These are phyloP conservation scores for Macrophomina tecta DNA, from an alignment of 2,329 filamentous ascomycete species.

Conservation along the genomic window DNA sequence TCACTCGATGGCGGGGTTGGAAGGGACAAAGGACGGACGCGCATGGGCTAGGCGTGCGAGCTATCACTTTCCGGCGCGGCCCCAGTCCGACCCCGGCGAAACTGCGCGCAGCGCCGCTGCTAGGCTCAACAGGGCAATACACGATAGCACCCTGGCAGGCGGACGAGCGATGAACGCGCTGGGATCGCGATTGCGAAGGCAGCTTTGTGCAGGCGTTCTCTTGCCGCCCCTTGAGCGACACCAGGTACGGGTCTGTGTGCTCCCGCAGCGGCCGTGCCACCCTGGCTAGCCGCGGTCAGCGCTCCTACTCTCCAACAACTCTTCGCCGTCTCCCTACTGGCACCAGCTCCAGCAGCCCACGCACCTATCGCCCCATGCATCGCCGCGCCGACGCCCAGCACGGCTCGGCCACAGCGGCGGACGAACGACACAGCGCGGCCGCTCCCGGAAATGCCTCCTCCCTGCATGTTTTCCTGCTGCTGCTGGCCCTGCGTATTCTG, in stretches of 20 bases:
- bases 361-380: slow-evolving; percentile 14
- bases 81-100: slow-evolving; percentile 1
- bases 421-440: slow-evolving; percentile 16
- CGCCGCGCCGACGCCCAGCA: slow-evolving; percentile 19
- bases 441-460: slow-evolving; percentile 17
- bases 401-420: slow-evolving; percentile 19
- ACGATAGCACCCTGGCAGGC: slow-evolving; percentile 23
- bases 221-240: neutral
- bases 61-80: slow-evolving; percentile 21
- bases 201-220: neutral
- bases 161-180: neutral
- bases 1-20: slow-evolving; percentile 20
- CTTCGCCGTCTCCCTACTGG: slow-evolving; percentile 9
- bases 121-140: slow-evolving; percentile 23
- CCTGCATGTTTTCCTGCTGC: slow-evolving; percentile 34
- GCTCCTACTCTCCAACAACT: neutral
- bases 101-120: slow-evolving; percentile 11
- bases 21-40: neutral
- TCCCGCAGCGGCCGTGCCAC: slow-evolving; percentile 11
- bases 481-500: slow-evolving; percentile 74
- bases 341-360: slow-evolving; percentile 2
- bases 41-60: slow-evolving; percentile 16
- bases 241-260: neutral
- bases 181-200: slow-evolving; percentile 3
- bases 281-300: neutral